Base-by-base conservation (phyloP, 768 basidiomycete species). In the Termitomyces sp. region DNA sequence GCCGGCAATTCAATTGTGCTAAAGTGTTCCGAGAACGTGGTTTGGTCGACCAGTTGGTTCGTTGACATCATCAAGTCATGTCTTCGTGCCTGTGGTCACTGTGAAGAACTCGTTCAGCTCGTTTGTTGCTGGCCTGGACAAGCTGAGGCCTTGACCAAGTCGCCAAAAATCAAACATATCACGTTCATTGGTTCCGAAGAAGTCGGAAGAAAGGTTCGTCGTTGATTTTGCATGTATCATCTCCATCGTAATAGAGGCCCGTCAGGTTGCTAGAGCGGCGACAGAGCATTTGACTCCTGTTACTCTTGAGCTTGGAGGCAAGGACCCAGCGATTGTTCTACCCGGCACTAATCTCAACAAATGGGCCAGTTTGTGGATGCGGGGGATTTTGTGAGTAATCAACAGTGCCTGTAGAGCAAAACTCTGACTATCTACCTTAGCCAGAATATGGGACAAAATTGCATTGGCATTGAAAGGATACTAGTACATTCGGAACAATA, bases 391-490 rank as follows among this genome's bases (percentile, higher is more conserved):
- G 94, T 96, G 73, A 70, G 91, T 79, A 16, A 33, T 47, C 57
- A 16, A 56, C 49, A 16, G 35, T 43, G n/a, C 55, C 48, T 48
- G 28, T 18, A 10, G 32, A 52, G 30, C 20, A 49, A 30, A 35
- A 4, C n/a, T 58, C 44, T 58, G 13, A 35, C 56, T 20, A 46
- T 28, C 36, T 13, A 43, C 18, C 50, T 30, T 67, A 95, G 93
- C 78, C 94, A 95, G 78, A 93, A 93, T 60, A 83, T 84, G 53
- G 95, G 95, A 23, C 96, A 98, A 75, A 98, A 98, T 67, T 99
- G 96, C 71, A 96, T 99, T 66, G 96, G 95, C 38, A 91, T 95
- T 62, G 96, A 99, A 71, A 85, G 95, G 2, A 82, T 98, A 63
- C 82, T 98, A 49, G 93, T 98, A 40, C 94, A 95, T 66, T 69